These are phyloP conservation scores for Lipomyces mesembrius DNA, from an alignment of 805 yeast species.

Conservation along the genomic window DNA sequence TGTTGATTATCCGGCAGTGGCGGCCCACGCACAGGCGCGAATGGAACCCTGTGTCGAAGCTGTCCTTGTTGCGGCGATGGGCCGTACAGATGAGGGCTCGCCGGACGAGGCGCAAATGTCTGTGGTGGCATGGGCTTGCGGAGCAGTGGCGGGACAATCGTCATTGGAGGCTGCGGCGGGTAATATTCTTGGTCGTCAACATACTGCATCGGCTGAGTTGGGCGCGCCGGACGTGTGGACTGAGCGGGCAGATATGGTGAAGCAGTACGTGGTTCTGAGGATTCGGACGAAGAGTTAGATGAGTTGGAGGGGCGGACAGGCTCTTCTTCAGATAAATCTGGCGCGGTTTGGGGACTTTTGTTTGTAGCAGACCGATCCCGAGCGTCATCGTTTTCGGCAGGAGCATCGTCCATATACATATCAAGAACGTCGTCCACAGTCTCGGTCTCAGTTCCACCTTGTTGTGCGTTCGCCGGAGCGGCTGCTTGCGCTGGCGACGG, in stretches of 20 bases:
- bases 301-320: conserved; percentile 7
- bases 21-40: not conserved
- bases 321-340: conserved; percentile 6
- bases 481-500: not conserved
- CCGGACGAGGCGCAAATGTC: conserved; percentile 2
- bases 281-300: conserved; percentile 18
- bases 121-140: conserved; percentile 10
- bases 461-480: not conserved
- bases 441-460: not conserved
- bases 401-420: conserved; percentile 5
- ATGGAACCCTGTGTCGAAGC: not conserved
- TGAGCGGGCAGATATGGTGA: conserved; percentile 24
- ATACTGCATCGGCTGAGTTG: not conserved
- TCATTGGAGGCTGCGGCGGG: not conserved
- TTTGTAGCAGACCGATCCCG: not conserved
- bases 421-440: conserved; percentile 17
- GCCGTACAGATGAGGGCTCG: not conserved
- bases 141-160: conserved; percentile 9
- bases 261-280: conserved; percentile 33
- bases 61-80: not conserved
- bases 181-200: not conserved
- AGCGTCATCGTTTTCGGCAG: not conserved
- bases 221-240: not conserved
- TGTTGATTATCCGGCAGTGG: not conserved
- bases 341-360: not conserved